Conservation (phyloP, 2,329 filamentous ascomycete species). For the Pezicula neosporulosa region DNA sequence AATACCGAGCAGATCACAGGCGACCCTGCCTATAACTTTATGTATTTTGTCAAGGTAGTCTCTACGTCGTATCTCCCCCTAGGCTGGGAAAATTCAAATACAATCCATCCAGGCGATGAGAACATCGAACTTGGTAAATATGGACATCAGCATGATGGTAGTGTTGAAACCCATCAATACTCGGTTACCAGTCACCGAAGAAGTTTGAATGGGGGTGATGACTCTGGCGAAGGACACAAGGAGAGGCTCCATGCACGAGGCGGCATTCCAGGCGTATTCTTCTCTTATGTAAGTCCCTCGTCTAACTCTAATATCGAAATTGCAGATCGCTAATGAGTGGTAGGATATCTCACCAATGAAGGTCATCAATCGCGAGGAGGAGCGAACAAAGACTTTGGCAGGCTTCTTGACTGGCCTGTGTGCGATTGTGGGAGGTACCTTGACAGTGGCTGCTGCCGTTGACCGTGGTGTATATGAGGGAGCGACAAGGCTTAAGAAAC, state of each 20-base stretch:
- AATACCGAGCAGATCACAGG: conserved; percentile 70
- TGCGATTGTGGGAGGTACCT: conserved; percentile 88
- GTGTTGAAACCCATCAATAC: conserved; percentile 97
- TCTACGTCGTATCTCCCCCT: conserved; percentile 92
- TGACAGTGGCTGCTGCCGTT: conserved; percentile 92
- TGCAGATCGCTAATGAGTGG: conserved; percentile 17
- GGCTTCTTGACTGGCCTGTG: conserved; percentile 93
- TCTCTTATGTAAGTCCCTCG: conserved; percentile 76
- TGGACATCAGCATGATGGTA: conserved; percentile 66
- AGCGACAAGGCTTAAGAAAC: conserved; percentile 77
- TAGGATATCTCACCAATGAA: conserved; percentile 99
- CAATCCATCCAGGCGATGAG: conserved; percentile 40
- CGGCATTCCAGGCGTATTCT: conserved; percentile 96
- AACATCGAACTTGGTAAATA: conserved; percentile 64
- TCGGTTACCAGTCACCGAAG: conserved; percentile 96
- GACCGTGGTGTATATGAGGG: conserved; percentile 93
- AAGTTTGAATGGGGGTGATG: conserved; percentile 78
- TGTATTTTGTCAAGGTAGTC: conserved; percentile 99
- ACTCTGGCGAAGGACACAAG: conserved; percentile 82
- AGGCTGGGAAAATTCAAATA: conserved; percentile 63
- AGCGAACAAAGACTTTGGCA: conserved; percentile 81
- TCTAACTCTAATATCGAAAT: not conserved
- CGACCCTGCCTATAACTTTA: conserved; percentile 89
- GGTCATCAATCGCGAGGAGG: conserved; percentile 96
- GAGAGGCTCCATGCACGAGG: conserved; percentile 86